Base-by-base conservation (phyloP, 345 rosid genomes). In the Linum usitatissimum region DNA sequence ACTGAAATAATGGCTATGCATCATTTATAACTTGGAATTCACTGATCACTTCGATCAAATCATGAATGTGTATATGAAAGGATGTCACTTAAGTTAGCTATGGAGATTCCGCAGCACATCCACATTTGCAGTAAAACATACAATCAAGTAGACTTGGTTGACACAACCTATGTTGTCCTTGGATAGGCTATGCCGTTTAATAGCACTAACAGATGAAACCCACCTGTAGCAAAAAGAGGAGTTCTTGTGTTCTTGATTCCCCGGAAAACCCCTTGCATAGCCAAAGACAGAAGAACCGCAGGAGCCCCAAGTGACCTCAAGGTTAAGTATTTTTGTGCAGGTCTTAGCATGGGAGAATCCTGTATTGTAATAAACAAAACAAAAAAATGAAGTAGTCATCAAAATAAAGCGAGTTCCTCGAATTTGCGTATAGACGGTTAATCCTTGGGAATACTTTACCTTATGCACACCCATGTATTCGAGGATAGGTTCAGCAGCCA, bases 231-330 rank as follows among this genome's bases (percentile, higher is more conserved):
- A 57, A 56, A 66, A 6, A 71, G 42, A 62, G 75, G 70, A 61
- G 67, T 71, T 71, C 39, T 71, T 49, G 70, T 71, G 18, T 71
- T 66, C 67, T 66, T 71, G 48, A 71, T 66, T 61, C 75, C 75
- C 51, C 70, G 59, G 30, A 71, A 71, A 21, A 71, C 67, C 45
- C 75, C 75, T 66, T 71, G 75, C 75, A 71, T 71, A 18, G 75
- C 75, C 36, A 71, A 62, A 59, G 76, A 67, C 59, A 72, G 68
- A 55, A 72, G 76, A 67, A 72, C 68, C 5, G 71, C 71, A 42
- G 76, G 76, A 67, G 76, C 71, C 28, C 76, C 71, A 4, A 72
- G 61, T 23, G 76, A 72, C 45, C 76, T 68, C 68, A 72, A 61
- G 42, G 54, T 31, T 64, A 72, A 67, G 57, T 72, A 72, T 21